A percentile compares a stretch with the other conserved stretches of the same genome.
Conservation (phyloP, 176 grass and related monocot genomes). For the Elymus sibiricus region DNA sequence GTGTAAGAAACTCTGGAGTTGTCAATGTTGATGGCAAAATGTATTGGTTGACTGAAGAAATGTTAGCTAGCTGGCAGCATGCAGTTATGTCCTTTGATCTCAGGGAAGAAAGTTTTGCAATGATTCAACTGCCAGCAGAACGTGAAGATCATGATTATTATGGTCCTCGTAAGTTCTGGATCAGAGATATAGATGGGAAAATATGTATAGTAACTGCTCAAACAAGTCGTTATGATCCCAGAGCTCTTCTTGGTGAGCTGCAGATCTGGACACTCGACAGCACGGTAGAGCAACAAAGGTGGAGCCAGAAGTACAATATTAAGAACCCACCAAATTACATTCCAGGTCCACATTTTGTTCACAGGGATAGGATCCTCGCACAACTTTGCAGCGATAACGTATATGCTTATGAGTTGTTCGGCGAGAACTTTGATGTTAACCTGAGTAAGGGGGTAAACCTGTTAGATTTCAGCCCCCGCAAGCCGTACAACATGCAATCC, state of each 20-base stretch:
- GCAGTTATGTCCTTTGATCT: slow-evolving; percentile 34
- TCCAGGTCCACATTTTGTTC: background rate
- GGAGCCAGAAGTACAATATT: slow-evolving; percentile 20
- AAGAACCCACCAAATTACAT: background rate
- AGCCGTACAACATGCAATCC: background rate
- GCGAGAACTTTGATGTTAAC: background rate
- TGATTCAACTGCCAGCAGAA: slow-evolving; percentile 3
- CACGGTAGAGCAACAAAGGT: background rate
- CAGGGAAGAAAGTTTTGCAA: background rate
- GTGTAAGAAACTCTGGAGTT: background rate
- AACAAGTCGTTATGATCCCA: background rate
- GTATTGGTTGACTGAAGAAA: slow-evolving; percentile 29
- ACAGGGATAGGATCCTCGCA: slow-evolving; percentile 16
- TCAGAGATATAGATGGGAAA: slow-evolving; percentile 19
- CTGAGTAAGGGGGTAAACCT: background rate
- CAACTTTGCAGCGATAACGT: background rate
- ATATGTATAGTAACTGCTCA: slow-evolving; percentile 8
- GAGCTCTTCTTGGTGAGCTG: background rate
- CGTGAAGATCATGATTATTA: background rate
- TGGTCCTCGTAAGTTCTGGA: background rate
- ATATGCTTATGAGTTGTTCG: background rate
- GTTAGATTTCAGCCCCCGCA: background rate
- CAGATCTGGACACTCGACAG: slow-evolving; percentile 25
- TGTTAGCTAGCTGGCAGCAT: background rate
- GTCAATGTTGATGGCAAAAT: background rate